Percentiles rank a stretch among this genome's conserved stretches.
These are phyloP conservation scores for Zygosaccharomyces bailii DNA, from an alignment of 805 yeast species.

Conservation along the genomic window DNA sequence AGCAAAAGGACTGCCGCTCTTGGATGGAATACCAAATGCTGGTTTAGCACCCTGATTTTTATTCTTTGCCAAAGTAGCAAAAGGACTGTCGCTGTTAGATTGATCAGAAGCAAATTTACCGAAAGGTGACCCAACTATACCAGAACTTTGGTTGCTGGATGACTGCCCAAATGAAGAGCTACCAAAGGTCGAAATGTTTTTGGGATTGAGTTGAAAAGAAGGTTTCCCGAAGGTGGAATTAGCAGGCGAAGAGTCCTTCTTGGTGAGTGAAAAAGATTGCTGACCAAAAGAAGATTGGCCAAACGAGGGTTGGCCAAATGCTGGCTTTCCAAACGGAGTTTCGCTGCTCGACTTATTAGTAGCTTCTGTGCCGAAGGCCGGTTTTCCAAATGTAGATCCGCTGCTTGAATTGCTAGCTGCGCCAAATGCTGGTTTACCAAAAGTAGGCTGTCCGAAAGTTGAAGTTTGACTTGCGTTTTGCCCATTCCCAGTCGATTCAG, in stretches of 20 bases:
- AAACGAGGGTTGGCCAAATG: constrained; percentile 12
- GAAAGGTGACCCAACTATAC: constrained; percentile 11
- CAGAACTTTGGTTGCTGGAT: constrained; percentile 12
- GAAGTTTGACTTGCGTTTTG: constrained; percentile 3
- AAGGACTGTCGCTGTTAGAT: constrained; percentile 4
- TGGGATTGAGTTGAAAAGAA: constrained; percentile 17
- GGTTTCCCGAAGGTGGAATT: constrained; percentile 11
- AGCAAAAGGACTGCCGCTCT: constrained; percentile 3
- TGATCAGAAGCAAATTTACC: constrained; percentile 1
- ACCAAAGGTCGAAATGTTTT: background rate
- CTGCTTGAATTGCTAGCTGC: background rate
- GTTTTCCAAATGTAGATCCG: constrained; percentile 10
- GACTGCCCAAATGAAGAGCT: constrained; percentile 9
- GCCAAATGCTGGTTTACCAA: constrained; percentile 18
- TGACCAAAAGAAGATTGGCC: constrained; percentile 15
- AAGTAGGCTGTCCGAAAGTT: constrained; percentile 12
- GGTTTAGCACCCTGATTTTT: no score
- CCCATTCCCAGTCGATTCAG: background rate
- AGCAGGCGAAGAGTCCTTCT: constrained; percentile 1
- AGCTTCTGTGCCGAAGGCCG: constrained; percentile 3
- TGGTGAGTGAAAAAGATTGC: constrained; percentile 23
- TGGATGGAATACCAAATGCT: no score
- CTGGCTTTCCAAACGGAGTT: background rate
- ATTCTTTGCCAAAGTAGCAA: constrained; percentile 4
- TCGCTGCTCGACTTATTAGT: background rate